Conservation (phyloP, 139 green algal species). For the Tetratostichococcus sp. region DNA sequence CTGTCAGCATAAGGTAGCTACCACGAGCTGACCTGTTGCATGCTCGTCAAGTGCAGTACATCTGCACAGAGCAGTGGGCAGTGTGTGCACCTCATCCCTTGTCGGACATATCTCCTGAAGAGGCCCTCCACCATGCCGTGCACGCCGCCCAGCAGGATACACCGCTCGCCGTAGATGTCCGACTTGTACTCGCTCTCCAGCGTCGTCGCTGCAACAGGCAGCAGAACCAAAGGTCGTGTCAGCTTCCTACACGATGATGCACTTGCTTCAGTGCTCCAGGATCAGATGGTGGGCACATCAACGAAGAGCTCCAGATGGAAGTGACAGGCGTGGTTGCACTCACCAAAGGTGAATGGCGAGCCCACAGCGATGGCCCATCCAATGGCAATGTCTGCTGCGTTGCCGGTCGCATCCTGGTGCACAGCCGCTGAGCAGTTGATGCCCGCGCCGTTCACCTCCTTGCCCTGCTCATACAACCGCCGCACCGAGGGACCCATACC, state of each 20-base stretch:
- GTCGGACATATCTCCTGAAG: conserved; percentile 84
- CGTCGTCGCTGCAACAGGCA: conserved; percentile 67
- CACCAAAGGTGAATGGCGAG: conserved; percentile 94
- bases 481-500: conserved; percentile 98
- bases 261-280: too few relatives aligned
- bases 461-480: conserved; percentile 97
- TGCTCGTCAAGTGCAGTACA: too few relatives aligned
- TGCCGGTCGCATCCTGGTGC: conserved; percentile 97
- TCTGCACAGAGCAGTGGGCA: too few relatives aligned
- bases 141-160: conserved; percentile 95
- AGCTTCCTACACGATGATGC: too few relatives aligned
- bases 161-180: conserved; percentile 99
- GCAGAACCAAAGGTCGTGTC: not conserved
- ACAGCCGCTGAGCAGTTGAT: conserved; percentile 99
- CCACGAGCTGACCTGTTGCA: too few relatives aligned
- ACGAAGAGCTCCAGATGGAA: too few relatives aligned
- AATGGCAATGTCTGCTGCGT: conserved; percentile 91
- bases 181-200: conserved; percentile 98
- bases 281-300: too few relatives aligned
- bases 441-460: conserved; percentile 94
- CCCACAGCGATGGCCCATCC: conserved; percentile 95
- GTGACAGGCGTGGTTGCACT: too few relatives aligned
- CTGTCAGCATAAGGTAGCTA: too few relatives aligned
- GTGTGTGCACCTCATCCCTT: conserved; percentile 67
- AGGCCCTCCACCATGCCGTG: conserved; percentile 98